These are phyloP conservation scores for Candida hungchunana DNA, from an alignment of 805 yeast genomes.

Conservation along the genomic window DNA sequence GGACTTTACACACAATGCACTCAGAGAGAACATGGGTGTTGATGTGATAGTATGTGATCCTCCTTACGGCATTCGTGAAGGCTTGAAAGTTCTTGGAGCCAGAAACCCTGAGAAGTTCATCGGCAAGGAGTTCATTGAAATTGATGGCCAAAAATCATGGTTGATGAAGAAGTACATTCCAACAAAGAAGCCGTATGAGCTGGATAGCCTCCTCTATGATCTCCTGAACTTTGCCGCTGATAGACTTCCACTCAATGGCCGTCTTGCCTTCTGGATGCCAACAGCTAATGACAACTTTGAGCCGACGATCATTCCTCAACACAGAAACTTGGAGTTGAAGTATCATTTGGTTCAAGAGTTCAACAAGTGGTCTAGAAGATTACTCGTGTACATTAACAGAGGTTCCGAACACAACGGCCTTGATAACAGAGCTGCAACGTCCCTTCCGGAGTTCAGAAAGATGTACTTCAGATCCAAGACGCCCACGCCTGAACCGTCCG, in stretches of 20 bases:
- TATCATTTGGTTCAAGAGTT: constrained; percentile 83
- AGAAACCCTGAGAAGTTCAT: constrained; percentile 60
- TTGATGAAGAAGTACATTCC: constrained; percentile 80
- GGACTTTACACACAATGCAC: constrained; percentile 92
- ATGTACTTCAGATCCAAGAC: constrained; percentile 24
- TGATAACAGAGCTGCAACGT: constrained; percentile 32
- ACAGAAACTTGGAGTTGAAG: constrained; percentile 63
- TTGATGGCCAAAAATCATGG: constrained; percentile 76
- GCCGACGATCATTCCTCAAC: constrained; percentile 71
- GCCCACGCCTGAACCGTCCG: constrained; percentile 11
- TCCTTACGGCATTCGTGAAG: constrained; percentile 96
- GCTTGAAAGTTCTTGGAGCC: constrained; percentile 89
- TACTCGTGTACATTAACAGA: constrained; percentile 74
- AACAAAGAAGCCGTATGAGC: constrained; percentile 85
- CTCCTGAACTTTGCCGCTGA: constrained; percentile 67
- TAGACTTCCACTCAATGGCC: constrained; percentile 67
- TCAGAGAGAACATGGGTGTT: constrained; percentile 55
- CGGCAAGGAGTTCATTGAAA: constrained; percentile 70
- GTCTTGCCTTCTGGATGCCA: constrained; percentile 97
- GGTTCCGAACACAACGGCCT: constrained; percentile 50
- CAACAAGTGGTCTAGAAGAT: constrained; percentile 88
- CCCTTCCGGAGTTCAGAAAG: constrained; percentile 26
- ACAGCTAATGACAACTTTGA: constrained; percentile 83
- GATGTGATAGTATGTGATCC: constrained; percentile 94
- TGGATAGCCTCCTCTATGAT: constrained; percentile 75